A percentile compares a stretch with the other conserved stretches of the same genome.
Conservation (phyloP, 1,139 yeast species). For the Blastobotrys persicus region DNA sequence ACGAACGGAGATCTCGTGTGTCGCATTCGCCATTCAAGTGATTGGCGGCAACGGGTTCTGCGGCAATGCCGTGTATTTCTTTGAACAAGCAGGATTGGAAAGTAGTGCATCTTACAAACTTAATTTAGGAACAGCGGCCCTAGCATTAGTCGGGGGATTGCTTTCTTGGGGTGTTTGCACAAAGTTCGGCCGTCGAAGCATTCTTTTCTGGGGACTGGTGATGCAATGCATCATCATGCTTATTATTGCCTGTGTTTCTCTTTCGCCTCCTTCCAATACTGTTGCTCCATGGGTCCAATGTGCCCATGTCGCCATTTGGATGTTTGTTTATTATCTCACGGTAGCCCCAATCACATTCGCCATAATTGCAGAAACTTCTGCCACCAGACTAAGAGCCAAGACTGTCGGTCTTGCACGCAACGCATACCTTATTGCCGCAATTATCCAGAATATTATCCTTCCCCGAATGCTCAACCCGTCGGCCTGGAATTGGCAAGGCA, state of each 20-base stretch:
- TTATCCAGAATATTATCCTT: slow-evolving; percentile 40
- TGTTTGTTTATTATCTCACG: slow-evolving; percentile 45
- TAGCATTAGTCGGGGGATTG: slow-evolving; percentile 51
- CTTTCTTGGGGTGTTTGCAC: slow-evolving; percentile 51
- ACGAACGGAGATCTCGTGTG: slow-evolving; percentile 52
- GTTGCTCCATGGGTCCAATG: slow-evolving; percentile 3
- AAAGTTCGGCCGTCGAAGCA: slow-evolving; percentile 48
- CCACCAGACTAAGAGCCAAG: slow-evolving; percentile 52
- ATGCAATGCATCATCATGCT: slow-evolving; percentile 31
- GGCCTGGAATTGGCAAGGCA: slow-evolving; percentile 56
- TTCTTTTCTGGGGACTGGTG: slow-evolving; percentile 42
- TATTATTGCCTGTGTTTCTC: slow-evolving; percentile 21
- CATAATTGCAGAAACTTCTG: slow-evolving; percentile 55
- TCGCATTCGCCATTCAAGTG: slow-evolving; percentile 44
- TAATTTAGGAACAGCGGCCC: slow-evolving; percentile 10
- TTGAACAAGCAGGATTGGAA: slow-evolving; percentile 21
- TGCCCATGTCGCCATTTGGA: slow-evolving; percentile 21
- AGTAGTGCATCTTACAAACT: slow-evolving; percentile 14
- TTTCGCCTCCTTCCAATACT: slow-evolving; percentile 15
- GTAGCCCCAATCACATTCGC: slow-evolving; percentile 59
- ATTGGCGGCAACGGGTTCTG: slow-evolving; percentile 50
- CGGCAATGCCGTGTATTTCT: slow-evolving; percentile 24
- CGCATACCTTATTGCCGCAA: slow-evolving; percentile 45
- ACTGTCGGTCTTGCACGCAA: slow-evolving; percentile 54
- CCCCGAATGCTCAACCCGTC: slow-evolving; percentile 59